These are phyloP conservation scores for Xylaria sp. DNA, from an alignment of 2,329 filamentous ascomycete species.

Conservation along the genomic window DNA sequence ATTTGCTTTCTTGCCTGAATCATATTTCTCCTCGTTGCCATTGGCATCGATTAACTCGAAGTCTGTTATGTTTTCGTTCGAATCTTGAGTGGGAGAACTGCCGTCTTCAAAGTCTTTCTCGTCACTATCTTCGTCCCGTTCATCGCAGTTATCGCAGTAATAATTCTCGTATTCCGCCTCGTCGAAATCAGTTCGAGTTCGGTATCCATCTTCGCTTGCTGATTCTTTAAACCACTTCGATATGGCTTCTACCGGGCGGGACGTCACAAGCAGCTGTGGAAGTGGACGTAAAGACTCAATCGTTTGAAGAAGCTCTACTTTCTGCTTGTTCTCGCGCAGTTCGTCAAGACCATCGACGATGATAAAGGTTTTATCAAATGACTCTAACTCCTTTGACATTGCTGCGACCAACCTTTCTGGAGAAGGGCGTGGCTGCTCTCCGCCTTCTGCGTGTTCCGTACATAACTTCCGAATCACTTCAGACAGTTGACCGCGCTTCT, in stretches of 20 bases:
- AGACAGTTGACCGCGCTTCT: neutral
- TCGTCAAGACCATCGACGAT: neutral
- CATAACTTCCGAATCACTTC: neutral
- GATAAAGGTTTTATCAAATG: neutral
- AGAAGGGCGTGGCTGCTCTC: neutral
- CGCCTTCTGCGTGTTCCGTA: neutral
- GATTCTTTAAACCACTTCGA: neutral
- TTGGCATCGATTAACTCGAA: neutral
- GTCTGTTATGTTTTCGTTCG: neutral
- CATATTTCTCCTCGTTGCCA: neutral
- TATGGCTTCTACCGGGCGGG: neutral
- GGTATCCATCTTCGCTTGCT: neutral
- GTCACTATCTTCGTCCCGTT: neutral
- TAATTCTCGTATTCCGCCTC: neutral
- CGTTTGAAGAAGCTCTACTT: neutral
- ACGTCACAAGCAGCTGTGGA: neutral
- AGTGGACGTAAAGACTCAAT: neutral
- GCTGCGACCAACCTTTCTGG: neutral
- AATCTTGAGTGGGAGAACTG: neutral
- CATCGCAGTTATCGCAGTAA: neutral
- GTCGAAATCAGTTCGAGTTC: neutral
- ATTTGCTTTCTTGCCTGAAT: neutral
- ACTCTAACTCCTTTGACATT: constrained; percentile 1
- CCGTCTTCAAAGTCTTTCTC: neutral
- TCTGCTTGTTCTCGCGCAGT: neutral